Percentiles rank a stretch among this genome's conserved stretches.
Conservation (phyloP, 805 yeast species). For the Spathaspora arborariae region DNA sequence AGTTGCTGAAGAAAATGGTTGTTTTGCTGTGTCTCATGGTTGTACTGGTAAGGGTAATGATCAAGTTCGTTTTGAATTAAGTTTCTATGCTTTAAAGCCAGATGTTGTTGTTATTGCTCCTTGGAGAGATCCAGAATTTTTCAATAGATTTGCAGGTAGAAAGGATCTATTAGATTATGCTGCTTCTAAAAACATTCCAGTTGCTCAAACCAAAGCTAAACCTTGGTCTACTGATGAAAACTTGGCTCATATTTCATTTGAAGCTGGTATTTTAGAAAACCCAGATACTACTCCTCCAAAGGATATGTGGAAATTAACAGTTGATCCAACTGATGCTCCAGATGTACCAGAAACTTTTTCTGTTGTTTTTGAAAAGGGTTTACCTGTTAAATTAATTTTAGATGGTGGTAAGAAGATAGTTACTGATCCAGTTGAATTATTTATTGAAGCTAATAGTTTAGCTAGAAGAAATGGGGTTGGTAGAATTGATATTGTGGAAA, state of each 20-base stretch:
- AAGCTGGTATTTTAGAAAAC: slow-evolving; percentile 98
- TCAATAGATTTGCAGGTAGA: slow-evolving; percentile 97
- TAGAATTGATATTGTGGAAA: slow-evolving; percentile 97
- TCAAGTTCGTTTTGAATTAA: slow-evolving; percentile 96
- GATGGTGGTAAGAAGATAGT: slow-evolving; percentile 56
- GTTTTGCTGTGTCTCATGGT: slow-evolving; percentile 98
- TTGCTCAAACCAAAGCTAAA: slow-evolving; percentile 95
- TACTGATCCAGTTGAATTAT: slow-evolving; percentile 88
- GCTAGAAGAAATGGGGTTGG: slow-evolving; percentile 99
- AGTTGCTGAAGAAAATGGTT: slow-evolving; percentile 95
- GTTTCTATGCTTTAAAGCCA: slow-evolving; percentile 97
- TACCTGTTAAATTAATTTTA: slow-evolving; percentile 77
- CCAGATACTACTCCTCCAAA: slow-evolving; percentile 99
- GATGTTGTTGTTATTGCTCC: slow-evolving; percentile 97
- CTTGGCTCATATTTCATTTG: slow-evolving; percentile 97
- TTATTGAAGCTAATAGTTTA: slow-evolving; percentile 86
- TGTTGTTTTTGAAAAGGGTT: slow-evolving; percentile 78
- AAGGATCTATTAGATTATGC: slow-evolving; percentile 93
- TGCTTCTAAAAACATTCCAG: slow-evolving; percentile 86
- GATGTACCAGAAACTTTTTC: slow-evolving; percentile 85
- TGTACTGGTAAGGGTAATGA: slow-evolving; percentile 99
- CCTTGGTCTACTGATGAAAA: slow-evolving; percentile 99
- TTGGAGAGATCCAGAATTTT: slow-evolving; percentile 97
- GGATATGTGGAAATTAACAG: slow-evolving; percentile 99
- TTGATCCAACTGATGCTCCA: slow-evolving; percentile 95